phyloP scores from a whole-genome alignment of 1,284 basidiomycete species.

The Pterulicium gracile region DNA sequence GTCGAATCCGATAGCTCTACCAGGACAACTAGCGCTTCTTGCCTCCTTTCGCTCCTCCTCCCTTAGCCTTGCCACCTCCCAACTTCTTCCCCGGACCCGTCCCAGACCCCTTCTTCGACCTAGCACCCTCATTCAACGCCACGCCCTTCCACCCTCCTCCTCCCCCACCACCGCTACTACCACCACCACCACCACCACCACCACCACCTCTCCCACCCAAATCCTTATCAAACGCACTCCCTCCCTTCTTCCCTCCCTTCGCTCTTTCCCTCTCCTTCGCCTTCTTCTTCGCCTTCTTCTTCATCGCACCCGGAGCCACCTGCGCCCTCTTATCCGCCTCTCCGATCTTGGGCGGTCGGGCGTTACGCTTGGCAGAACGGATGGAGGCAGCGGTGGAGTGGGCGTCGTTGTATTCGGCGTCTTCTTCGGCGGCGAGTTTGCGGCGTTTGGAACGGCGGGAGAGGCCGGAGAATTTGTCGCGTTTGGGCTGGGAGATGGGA shows the following conservation, averaged over 20 bases:
- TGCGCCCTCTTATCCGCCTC: not conserved
- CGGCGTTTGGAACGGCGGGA: slow-evolving; percentile 77
- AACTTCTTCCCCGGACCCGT: no score
- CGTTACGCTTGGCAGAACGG: slow-evolving; percentile 75
- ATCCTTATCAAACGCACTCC: slow-evolving; percentile 30
- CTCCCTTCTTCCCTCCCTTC: slow-evolving; percentile 7
- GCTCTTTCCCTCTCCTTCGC: slow-evolving; percentile 8
- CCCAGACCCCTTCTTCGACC: no score
- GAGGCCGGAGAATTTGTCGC: slow-evolving; percentile 77
- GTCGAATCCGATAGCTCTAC: not conserved
- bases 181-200: slow-evolving; percentile 28
- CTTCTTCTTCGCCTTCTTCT: slow-evolving; percentile 8
- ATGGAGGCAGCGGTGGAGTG: slow-evolving; percentile 63
- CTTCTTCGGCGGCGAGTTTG: slow-evolving; percentile 77
- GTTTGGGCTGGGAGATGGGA: slow-evolving; percentile 72
- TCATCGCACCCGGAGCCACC: not conserved
- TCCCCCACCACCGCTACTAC: not conserved
- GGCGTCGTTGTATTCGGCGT: slow-evolving; percentile 48
- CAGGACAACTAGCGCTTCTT: not conserved
- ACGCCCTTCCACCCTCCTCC: slow-evolving; percentile 38
- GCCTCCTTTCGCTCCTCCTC: slow-evolving; percentile 24
- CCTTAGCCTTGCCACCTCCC: no score
- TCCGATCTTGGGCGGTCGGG: slow-evolving; percentile 29
- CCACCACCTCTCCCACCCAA: slow-evolving; percentile 22
- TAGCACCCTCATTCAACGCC: no score